Evolutionary conservation across 805 yeast species (phyloP).

Genomic region (Metschnikowia rubicola): DNA sequence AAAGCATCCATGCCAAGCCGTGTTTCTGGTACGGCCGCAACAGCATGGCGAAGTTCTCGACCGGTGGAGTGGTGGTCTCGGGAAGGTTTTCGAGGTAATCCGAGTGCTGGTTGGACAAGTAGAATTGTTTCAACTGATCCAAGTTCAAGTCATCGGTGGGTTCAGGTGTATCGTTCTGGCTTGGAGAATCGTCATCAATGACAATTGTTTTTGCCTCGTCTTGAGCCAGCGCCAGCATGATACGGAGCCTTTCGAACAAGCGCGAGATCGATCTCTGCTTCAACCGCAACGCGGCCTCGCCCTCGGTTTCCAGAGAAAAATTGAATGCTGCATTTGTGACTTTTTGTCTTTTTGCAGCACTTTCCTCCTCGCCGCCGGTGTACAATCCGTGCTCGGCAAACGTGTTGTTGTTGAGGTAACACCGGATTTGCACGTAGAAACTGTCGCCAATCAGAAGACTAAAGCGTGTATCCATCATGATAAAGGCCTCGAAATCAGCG

Average conservation of each 20-base stretch:
- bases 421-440: conserved; percentile 65
- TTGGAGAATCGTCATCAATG: conserved; percentile 2
- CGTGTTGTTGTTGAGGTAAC: conserved; percentile 48
- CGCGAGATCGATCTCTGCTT: conserved; percentile 54
- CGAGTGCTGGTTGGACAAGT: conserved; percentile 65
- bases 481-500: conserved; percentile 52
- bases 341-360: conserved; percentile 21
- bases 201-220: not conserved
- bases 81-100: conserved; percentile 57
- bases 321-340: conserved; percentile 19
- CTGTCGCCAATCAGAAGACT: conserved; percentile 72
- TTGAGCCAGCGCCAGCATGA: conserved; percentile 10
- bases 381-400: conserved; percentile 20
- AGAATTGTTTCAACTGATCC: conserved; percentile 74
- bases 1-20: conserved; percentile 88
- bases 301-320: conserved; percentile 45
- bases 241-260: conserved; percentile 51
- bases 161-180: conserved; percentile 10
- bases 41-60: conserved; percentile 48
- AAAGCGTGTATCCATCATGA: conserved; percentile 53
- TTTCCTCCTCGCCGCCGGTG: conserved; percentile 6
- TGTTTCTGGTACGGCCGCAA: conserved; percentile 78
- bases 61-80: conserved; percentile 53
- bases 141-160: conserved; percentile 47
- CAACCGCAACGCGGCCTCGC: conserved; percentile 48